Evolutionary conservation across 2,329 filamentous ascomycete genomes (phyloP).

Genomic region (Pseudogymnoascus sp.): DNA sequence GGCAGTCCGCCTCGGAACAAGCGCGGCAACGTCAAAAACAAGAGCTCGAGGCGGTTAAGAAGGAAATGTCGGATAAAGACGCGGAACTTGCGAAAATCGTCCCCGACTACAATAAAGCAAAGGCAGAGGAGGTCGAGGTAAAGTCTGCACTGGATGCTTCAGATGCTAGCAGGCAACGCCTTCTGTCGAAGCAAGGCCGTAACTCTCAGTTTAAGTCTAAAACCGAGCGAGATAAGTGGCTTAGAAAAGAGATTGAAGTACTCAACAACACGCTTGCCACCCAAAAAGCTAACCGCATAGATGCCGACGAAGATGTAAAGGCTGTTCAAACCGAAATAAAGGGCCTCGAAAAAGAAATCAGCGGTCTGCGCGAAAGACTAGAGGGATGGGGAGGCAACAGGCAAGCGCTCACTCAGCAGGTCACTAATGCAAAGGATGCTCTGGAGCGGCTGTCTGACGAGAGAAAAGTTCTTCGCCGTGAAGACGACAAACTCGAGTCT

Average conservation of each 20-base stretch:
- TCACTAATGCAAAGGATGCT: constrained; percentile 68
- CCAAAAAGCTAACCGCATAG: constrained; percentile 76
- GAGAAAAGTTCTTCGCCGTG: constrained; percentile 76
- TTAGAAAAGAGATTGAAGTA: constrained; percentile 73
- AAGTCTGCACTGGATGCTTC: constrained; percentile 67
- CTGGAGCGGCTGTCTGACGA: constrained; percentile 76
- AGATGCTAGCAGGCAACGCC: constrained; percentile 64
- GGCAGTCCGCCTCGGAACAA: constrained; percentile 69
- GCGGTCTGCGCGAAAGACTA: constrained; percentile 60
- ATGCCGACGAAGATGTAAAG: constrained; percentile 74
- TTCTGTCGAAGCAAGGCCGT: constrained; percentile 88
- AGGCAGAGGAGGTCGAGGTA: constrained; percentile 61
- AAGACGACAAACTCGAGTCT: constrained; percentile 79
- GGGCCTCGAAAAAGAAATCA: constrained; percentile 63
- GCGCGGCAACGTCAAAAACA: constrained; percentile 61
- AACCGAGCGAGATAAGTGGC: constrained; percentile 74
- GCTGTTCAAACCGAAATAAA: constrained; percentile 64
- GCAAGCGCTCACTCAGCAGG: constrained; percentile 61
- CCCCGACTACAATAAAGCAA: constrained; percentile 67
- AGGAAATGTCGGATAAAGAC: constrained; percentile 69
- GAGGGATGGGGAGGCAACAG: constrained; percentile 72
- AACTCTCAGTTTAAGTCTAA: constrained; percentile 83
- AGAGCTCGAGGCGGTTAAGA: constrained; percentile 63
- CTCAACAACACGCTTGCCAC: constrained; percentile 66
- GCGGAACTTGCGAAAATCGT: constrained; percentile 64